Percentiles rank a stretch among this genome's conserved stretches.
These are phyloP conservation scores for Cladosporium sp. DNA, from an alignment of 2,329 filamentous ascomycete genomes.

Conservation along the genomic window DNA sequence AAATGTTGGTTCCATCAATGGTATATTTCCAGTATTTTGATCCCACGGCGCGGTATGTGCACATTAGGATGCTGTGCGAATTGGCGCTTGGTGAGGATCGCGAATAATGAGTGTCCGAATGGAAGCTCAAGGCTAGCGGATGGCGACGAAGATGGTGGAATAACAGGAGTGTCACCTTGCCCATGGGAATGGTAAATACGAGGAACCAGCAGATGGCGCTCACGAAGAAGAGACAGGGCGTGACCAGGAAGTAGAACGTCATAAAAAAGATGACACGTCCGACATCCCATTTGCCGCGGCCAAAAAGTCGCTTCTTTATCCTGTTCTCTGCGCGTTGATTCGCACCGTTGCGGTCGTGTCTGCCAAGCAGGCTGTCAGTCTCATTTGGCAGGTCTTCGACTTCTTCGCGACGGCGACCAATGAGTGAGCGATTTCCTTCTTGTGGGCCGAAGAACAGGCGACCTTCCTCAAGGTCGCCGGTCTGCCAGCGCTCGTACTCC, in stretches of 20 bases:
- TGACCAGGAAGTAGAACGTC: conserved; percentile 91
- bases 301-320: conserved; percentile 80
- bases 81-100: conserved; percentile 54
- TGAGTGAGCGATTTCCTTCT: conserved; percentile 62
- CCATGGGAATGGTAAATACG: conserved; percentile 98
- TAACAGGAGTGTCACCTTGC: conserved; percentile 82
- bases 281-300: conserved; percentile 90
- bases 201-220: conserved; percentile 90
- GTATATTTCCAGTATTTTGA: conserved; percentile 99
- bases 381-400: conserved; percentile 73
- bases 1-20: conserved; percentile 96
- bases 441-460: conserved; percentile 89
- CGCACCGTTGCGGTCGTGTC: conserved; percentile 22
- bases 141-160: conserved; percentile 89
- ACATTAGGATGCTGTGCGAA: conserved; percentile 68
- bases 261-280: conserved; percentile 93
- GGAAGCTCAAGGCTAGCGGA: conserved; percentile 86
- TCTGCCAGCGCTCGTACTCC: conserved; percentile 99
- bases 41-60: conserved; percentile 93
- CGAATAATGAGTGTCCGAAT: conserved; percentile 72
- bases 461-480: conserved; percentile 90
- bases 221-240: conserved; percentile 76
- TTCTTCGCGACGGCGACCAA: conserved; percentile 81
- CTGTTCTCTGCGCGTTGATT: conserved; percentile 20
- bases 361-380: conserved; percentile 78